A percentile compares a stretch with the other conserved stretches of the same genome.
Conservation (phyloP, 805 yeast genomes). For the Saccharomycopsis amapae region DNA sequence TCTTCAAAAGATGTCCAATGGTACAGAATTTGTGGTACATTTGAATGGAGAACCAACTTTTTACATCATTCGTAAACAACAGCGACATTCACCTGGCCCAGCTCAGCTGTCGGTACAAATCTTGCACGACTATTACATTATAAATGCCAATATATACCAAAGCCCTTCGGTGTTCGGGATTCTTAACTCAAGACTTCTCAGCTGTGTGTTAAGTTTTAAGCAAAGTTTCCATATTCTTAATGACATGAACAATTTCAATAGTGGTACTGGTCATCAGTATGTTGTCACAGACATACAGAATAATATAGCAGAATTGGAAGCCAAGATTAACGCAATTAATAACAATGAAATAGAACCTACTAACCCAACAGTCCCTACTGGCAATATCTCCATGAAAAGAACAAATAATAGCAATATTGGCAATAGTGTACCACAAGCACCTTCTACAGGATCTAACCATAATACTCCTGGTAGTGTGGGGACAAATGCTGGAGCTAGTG, state of each 20-base stretch:
- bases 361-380: too few relatives aligned
- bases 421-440: too few relatives aligned
- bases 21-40: conserved; percentile 75
- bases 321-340: neutral
- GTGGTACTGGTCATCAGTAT: conserved; percentile 14
- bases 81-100: conserved; percentile 36
- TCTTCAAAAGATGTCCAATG: conserved; percentile 70
- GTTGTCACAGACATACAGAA: conserved; percentile 3
- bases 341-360: neutral
- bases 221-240: conserved; percentile 10
- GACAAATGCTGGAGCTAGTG: neutral
- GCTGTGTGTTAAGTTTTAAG: conserved; percentile 32
- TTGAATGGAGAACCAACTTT: conserved; percentile 80
- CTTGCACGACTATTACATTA: conserved; percentile 74
- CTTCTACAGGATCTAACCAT: neutral
- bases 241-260: conserved; percentile 12
- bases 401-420: too few relatives aligned
- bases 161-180: conserved; percentile 74
- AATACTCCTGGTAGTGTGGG: neutral
- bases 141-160: conserved; percentile 89
- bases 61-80: conserved; percentile 85
- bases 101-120: conserved; percentile 36
- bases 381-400: too few relatives aligned
- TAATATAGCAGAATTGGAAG: conserved; percentile 5
- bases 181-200: conserved; percentile 60